These are phyloP conservation scores for Arxiozyma bovina DNA, from an alignment of 1,139 yeast species.

Conservation along the genomic window DNA sequence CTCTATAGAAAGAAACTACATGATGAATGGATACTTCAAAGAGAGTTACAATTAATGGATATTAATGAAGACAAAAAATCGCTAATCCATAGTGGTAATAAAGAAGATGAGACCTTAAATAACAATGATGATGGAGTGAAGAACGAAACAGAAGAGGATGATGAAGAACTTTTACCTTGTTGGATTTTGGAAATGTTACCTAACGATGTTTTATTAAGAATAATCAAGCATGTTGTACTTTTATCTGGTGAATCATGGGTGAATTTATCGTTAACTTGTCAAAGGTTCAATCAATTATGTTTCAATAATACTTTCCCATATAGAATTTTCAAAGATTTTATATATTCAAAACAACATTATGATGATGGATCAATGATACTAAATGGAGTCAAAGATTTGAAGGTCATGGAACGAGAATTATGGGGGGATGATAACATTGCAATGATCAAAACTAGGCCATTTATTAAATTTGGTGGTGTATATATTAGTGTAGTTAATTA, in stretches of 20 bases:
- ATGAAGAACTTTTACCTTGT: slow-evolving; percentile 35
- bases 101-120: slow-evolving; percentile 4
- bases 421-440: slow-evolving; percentile 47
- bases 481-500: slow-evolving; percentile 82
- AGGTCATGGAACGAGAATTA: slow-evolving; percentile 36
- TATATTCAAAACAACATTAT: slow-evolving; percentile 52
- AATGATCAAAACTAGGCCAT: slow-evolving; percentile 55
- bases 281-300: slow-evolving; percentile 53
- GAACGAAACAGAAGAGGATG: slow-evolving; percentile 21
- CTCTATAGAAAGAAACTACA: slow-evolving; percentile 49
- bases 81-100: slow-evolving; percentile 26
- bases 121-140: slow-evolving; percentile 1
- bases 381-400: slow-evolving; percentile 37
- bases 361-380: slow-evolving; percentile 35
- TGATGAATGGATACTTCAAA: slow-evolving; percentile 24
- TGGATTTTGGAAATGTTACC: slow-evolving; percentile 53
- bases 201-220: slow-evolving; percentile 50
- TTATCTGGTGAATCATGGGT: slow-evolving; percentile 61
- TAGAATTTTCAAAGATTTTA: slow-evolving; percentile 45
- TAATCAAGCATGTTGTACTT: slow-evolving; percentile 46
- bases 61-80: not conserved
- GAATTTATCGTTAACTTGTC: slow-evolving; percentile 53
- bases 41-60: slow-evolving; percentile 14
- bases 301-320: slow-evolving; percentile 48
- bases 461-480: slow-evolving; percentile 69